Base-by-base conservation (phyloP, 2,329 filamentous ascomycete genomes). In the Microdochium bolleyi region DNA sequence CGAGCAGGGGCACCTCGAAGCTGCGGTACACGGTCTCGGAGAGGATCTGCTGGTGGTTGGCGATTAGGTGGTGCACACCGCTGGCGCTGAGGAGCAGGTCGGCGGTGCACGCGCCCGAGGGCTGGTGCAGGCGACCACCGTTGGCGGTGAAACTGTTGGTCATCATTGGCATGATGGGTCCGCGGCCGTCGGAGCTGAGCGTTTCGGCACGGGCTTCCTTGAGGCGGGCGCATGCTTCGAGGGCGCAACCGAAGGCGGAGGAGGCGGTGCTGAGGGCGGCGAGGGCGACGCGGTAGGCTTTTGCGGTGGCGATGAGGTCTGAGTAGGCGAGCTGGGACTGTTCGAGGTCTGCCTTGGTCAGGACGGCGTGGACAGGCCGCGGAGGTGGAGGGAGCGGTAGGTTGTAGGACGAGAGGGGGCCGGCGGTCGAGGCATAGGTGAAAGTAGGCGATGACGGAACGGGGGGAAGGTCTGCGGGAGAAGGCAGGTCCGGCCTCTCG, bases 1-100 rank as follows among this genome's bases (percentile, higher is more conserved):
- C 82, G n/a, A 87, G 73, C 22, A 87, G 70, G 3, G 84, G 84
- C 37, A 87, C 82, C 67, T 87, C 84, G 64, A 87, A 87, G 54
- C 75, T 76, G 52, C 83, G 75, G 67, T 87, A 87, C 9, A 87
- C 81, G 0, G 82, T 86, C 67, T 87, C 84, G 57, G 77, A 81
- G 3, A 87, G 75, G 60, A 87, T 87, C 62, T 86, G 82, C 65
- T 85, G 81, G 70, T 87, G 84, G 68, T 87, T 87, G 48, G 83
- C 83, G 54, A 86, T 73, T 21, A 87, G 74, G 61, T 87, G 82
- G 63, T 87, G 84, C 41, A 87, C 75, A 34, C 84, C 84, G 32
- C 80, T 79, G 13, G 82, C 79, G 27, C 80, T 76, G 54, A 87
- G 71, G 48, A 87, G 72, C 51, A 76, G 74, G 66, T 86, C 82